Conservation (phyloP, 2,329 filamentous ascomycete genomes). For the Colletotrichum shisoi region DNA sequence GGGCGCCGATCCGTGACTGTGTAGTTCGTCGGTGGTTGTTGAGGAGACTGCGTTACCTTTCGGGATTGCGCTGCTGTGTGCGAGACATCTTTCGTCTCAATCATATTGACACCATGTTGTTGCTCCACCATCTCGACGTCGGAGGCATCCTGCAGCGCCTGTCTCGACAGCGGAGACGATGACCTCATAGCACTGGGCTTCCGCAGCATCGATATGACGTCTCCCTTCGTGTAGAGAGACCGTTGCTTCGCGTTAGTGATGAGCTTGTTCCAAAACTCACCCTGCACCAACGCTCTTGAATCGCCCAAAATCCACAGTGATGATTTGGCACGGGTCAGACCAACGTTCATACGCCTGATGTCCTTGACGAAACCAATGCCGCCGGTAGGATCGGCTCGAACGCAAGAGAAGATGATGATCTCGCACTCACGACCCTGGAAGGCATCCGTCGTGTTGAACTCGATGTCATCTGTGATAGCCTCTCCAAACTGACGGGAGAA, state of each 20-base stretch:
- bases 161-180: slow-evolving; percentile 41
- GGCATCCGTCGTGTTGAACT: slow-evolving; percentile 98
- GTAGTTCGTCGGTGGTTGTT: slow-evolving; percentile 13
- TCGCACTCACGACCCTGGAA: slow-evolving; percentile 97
- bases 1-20: slow-evolving; percentile 15
- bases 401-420: slow-evolving; percentile 98
- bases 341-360: slow-evolving; percentile 99
- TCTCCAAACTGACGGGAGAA: slow-evolving; percentile 79
- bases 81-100: slow-evolving; percentile 37
- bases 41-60: slow-evolving; percentile 7
- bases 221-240: slow-evolving; percentile 76
- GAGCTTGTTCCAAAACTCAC: slow-evolving; percentile 88
- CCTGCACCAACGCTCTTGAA: slow-evolving; percentile 82
- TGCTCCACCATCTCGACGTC: slow-evolving; percentile 13
- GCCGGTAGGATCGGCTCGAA: slow-evolving; percentile 88
- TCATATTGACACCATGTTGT: slow-evolving; percentile 17
- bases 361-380: slow-evolving; percentile 98
- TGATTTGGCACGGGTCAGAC: slow-evolving; percentile 93
- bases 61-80: slow-evolving; percentile 3
- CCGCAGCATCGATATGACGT: slow-evolving; percentile 60
- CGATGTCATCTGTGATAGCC: slow-evolving; percentile 77
- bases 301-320: slow-evolving; percentile 97
- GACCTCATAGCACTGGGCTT: slow-evolving; percentile 50
- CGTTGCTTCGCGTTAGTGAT: slow-evolving; percentile 81
- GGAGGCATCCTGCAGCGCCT: slow-evolving; percentile 42